A percentile compares a stretch with the other conserved stretches of the same genome.
Conservation (phyloP, 441 rosid species). For the Pelargonium fulgidum region DNA sequence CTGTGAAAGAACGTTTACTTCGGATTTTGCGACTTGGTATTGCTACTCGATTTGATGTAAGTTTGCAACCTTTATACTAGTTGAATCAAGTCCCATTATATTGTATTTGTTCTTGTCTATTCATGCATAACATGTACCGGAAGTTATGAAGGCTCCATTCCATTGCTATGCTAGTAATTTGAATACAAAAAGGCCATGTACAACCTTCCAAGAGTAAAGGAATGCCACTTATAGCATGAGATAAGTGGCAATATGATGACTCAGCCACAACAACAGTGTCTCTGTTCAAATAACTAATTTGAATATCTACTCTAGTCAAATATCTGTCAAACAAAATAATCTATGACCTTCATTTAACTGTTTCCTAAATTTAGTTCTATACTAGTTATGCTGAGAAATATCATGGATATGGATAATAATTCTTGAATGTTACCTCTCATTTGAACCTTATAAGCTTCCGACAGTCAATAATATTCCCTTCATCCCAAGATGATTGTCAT, state of each 20-base stretch:
- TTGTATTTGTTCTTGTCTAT: background rate
- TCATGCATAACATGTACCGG: background rate
- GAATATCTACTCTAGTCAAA: background rate
- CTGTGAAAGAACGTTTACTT: slow-evolving; percentile 15
- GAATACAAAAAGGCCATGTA: background rate
- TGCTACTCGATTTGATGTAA: slow-evolving; percentile 11
- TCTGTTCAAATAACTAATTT: too few relatives aligned
- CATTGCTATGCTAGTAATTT: background rate
- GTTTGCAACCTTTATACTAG: background rate
- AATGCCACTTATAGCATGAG: background rate
- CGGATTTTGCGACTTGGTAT: slow-evolving; percentile 13
- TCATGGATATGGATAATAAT: background rate
- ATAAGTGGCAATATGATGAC: background rate
- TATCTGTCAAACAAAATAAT: background rate
- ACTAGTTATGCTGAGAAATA: background rate
- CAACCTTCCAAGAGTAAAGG: background rate
- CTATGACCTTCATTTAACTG: background rate
- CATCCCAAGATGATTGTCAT: too few relatives aligned
- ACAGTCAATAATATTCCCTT: background rate
- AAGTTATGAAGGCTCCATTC: background rate
- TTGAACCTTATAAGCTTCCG: background rate
- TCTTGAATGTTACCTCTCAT: background rate
- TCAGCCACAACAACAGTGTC: background rate
- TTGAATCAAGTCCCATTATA: background rate
- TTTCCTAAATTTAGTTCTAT: background rate